Conservation (phyloP, 306 rosid genomes). For the Ormosia emarginata region DNA sequence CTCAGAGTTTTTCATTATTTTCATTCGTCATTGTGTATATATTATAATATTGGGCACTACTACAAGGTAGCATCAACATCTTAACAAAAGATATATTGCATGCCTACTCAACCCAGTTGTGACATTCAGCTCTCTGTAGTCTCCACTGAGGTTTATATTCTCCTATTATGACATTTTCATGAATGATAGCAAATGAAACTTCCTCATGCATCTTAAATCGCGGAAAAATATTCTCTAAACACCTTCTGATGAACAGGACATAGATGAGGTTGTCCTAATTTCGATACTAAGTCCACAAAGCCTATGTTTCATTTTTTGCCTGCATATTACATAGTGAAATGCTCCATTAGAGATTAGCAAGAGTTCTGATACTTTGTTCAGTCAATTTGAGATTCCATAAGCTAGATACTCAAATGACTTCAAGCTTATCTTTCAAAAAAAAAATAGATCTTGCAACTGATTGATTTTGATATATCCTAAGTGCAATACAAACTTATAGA, state of each 20-base stretch:
- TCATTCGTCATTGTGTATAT: no score
- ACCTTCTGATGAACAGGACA: slow-evolving; percentile 36
- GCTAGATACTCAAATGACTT: background rate
- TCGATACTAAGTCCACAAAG: slow-evolving; percentile 75
- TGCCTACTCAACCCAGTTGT: background rate
- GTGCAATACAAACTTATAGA: background rate
- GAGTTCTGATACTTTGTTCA: background rate
- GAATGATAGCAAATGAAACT: background rate
- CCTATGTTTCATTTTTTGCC: slow-evolving; percentile 84
- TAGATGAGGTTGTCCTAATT: slow-evolving; percentile 73
- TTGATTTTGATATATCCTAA: background rate
- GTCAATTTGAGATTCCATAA: background rate
- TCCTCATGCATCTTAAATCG: slow-evolving; percentile 13
- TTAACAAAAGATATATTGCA: background rate
- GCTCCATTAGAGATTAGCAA: background rate
- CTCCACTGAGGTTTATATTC: background rate
- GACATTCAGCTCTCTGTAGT: background rate
- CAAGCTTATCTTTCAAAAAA: background rate
- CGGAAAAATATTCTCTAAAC: slow-evolving; percentile 19
- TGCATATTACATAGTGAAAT: slow-evolving; percentile 33
- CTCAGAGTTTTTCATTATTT: no score
- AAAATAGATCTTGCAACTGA: background rate
- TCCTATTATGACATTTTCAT: background rate
- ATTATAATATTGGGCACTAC: background rate
- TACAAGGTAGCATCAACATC: background rate